A percentile compares a stretch with the other conserved stretches of the same genome.
Evolutionary conservation across 192 early-diverging fungal species (phyloP).

Genomic region (Umbelopsis ramanniana): DNA sequence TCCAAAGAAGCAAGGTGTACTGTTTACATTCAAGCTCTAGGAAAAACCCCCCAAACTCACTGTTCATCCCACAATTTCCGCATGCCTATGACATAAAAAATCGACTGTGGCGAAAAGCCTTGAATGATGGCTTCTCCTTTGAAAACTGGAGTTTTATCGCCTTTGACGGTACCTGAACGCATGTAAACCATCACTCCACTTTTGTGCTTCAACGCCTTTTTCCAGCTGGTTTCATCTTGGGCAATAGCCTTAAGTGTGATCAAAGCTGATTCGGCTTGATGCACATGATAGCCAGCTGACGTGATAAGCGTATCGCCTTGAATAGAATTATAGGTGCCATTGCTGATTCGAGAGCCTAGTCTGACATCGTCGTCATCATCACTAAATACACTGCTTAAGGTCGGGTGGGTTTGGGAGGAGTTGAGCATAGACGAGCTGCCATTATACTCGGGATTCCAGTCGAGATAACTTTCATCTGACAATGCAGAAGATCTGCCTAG

Average conservation of each 20-base stretch:
- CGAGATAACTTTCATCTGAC: slow-evolving; percentile 7
- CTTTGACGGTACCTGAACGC: slow-evolving; percentile 38
- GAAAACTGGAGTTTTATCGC: slow-evolving; percentile 56
- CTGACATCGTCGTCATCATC: slow-evolving; percentile 16
- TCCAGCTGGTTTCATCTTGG: slow-evolving; percentile 51
- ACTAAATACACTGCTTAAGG: background rate
- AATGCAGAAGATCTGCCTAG: slow-evolving; percentile 11
- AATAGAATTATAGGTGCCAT: slow-evolving; percentile 11
- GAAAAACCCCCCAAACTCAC: slow-evolving; percentile 34
- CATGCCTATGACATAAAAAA: slow-evolving; percentile 61
- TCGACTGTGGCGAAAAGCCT: slow-evolving; percentile 51
- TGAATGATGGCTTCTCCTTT: slow-evolving; percentile 55
- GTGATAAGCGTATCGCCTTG: slow-evolving; percentile 36
- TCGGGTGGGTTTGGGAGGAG: background rate
- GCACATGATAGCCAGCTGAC: slow-evolving; percentile 45
- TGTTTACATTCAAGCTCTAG: too few species aligned
- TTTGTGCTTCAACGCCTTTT: slow-evolving; percentile 57
- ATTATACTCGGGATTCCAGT: slow-evolving; percentile 16
- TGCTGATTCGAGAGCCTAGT: slow-evolving; percentile 10
- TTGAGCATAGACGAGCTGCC: slow-evolving; percentile 3
- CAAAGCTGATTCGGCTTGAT: slow-evolving; percentile 55
- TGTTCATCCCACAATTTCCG: slow-evolving; percentile 61
- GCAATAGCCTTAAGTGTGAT: slow-evolving; percentile 47
- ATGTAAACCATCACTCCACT: slow-evolving; percentile 55
- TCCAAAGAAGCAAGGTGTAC: background rate